Conservation (phyloP, 371 early-diverging fungal species). For the Coemansia sp. region DNA sequence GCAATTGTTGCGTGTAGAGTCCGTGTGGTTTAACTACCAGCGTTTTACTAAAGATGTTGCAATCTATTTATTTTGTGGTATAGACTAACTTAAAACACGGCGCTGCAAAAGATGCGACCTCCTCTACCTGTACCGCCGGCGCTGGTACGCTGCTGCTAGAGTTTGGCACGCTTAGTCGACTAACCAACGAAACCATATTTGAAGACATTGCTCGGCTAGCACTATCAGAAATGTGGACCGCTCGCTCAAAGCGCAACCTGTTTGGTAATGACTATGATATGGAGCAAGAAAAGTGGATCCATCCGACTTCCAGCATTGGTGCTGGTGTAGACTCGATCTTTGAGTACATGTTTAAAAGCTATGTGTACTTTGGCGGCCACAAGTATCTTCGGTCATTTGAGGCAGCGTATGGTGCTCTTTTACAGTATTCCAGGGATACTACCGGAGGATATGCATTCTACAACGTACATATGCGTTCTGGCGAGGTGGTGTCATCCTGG, state of each 20-base stretch:
- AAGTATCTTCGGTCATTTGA: conserved; percentile 76
- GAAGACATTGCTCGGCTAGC: conserved; percentile 78
- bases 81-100: conserved; percentile 70
- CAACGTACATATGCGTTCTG: conserved; percentile 79
- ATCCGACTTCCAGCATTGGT: conserved; percentile 72
- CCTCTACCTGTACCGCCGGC: conserved; percentile 88
- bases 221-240: conserved; percentile 70
- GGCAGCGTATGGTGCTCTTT: conserved; percentile 71
- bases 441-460: conserved; percentile 74
- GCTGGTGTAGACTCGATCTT: conserved; percentile 93
- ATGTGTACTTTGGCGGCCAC: conserved; percentile 81
- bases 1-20: background rate
- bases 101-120: conserved; percentile 64
- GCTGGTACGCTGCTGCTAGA: conserved; percentile 92
- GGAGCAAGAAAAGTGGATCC: conserved; percentile 66
- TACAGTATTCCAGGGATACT: conserved; percentile 63
- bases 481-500: conserved; percentile 70
- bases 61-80: background rate
- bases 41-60: background rate
- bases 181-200: conserved; percentile 73
- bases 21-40: background rate
- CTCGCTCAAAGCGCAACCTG: conserved; percentile 70
- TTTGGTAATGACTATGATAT: conserved; percentile 85
- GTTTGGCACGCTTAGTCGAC: conserved; percentile 86
- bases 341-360: conserved; percentile 89